These are phyloP conservation scores for Salvia rosmarinus DNA, from an alignment of 257 asterid species.

Conservation along the genomic window DNA sequence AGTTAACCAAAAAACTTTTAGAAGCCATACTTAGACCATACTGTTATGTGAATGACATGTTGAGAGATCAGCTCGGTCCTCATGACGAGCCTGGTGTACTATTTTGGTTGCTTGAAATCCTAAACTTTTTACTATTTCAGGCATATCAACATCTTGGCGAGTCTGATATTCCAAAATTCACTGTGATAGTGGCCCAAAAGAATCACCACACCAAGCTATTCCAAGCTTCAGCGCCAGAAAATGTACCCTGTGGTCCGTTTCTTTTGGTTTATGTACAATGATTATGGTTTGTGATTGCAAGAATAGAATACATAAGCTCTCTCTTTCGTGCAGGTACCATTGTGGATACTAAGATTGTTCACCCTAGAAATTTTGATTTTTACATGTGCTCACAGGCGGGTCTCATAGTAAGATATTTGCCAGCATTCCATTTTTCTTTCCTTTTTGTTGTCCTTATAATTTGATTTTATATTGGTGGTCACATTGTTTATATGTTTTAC, in stretches of 20 bases:
- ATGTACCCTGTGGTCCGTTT: slow-evolving; percentile 80
- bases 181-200: slow-evolving; percentile 86
- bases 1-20: not conserved
- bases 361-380: slow-evolving; percentile 81
- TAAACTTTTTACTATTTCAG: slow-evolving; percentile 43
- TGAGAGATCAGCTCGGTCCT: not conserved
- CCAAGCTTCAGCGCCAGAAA: slow-evolving; percentile 68
- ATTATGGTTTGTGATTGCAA: slow-evolving; percentile 11
- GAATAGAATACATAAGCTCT: slow-evolving; percentile 10
- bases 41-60: not conserved
- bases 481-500: too few relatives aligned
- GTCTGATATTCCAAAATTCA: slow-evolving; percentile 74
- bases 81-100: not conserved
- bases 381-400: slow-evolving; percentile 93
- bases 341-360: slow-evolving; percentile 76
- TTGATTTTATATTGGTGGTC: not conserved
- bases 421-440: not conserved
- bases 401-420: slow-evolving; percentile 61
- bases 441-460: not conserved
- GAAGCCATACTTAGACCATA: not conserved
- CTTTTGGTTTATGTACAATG: slow-evolving; percentile 10
- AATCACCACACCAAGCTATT: slow-evolving; percentile 82
- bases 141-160: slow-evolving; percentile 87
- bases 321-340: slow-evolving; percentile 69
- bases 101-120: slow-evolving; percentile 27